These are phyloP conservation scores for Podospora anserina DNA, from an alignment of 495 filamentous ascomycete species.

Conservation along the genomic window DNA sequence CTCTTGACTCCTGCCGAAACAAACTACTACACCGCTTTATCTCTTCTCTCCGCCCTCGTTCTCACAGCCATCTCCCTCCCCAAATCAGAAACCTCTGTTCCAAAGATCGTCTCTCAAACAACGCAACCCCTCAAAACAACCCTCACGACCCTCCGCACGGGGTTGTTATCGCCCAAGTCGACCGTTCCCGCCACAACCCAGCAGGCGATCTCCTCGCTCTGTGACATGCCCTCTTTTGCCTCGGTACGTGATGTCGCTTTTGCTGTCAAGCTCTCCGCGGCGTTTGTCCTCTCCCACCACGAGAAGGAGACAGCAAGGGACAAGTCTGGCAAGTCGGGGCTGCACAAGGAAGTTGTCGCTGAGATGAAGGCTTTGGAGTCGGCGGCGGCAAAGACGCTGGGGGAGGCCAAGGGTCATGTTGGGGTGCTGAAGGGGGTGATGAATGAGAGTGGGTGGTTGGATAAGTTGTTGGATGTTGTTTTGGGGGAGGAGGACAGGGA, in stretches of 20 bases:
- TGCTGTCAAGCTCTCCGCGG: slow-evolving; percentile 32
- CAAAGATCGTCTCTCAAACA: slow-evolving; percentile 16
- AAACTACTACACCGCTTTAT: slow-evolving; percentile 30
- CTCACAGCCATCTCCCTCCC: slow-evolving; percentile 28
- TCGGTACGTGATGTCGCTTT: slow-evolving; percentile 39
- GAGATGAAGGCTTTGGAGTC: slow-evolving; percentile 39
- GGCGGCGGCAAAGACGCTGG: slow-evolving; percentile 29
- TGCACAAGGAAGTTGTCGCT: slow-evolving; percentile 35
- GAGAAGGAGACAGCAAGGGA: slow-evolving; percentile 41
- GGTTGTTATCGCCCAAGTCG: slow-evolving; percentile 16
- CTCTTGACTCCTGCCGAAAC: slow-evolving; percentile 28
- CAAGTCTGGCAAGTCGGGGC: slow-evolving; percentile 32
- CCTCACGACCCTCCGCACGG: slow-evolving; percentile 25
- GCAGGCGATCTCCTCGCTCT: slow-evolving; percentile 8
- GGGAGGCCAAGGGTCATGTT: slow-evolving; percentile 32
- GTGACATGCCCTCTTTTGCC: slow-evolving; percentile 30
- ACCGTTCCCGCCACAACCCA: slow-evolving; percentile 9
- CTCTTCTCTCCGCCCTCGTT: slow-evolving; percentile 25
- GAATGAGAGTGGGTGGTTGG: slow-evolving; percentile 41
- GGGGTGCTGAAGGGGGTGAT: slow-evolving; percentile 33
- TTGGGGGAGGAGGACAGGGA: slow-evolving; percentile 17
- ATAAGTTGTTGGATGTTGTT: slow-evolving; percentile 30
- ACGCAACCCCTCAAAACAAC: slow-evolving; percentile 19
- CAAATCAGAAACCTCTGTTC: slow-evolving; percentile 16
- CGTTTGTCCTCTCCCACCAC: slow-evolving; percentile 32